A percentile compares a stretch with the other conserved stretches of the same genome.
These are phyloP conservation scores for Clonostachys solani DNA, from an alignment of 2,329 filamentous ascomycete genomes.

Conservation along the genomic window DNA sequence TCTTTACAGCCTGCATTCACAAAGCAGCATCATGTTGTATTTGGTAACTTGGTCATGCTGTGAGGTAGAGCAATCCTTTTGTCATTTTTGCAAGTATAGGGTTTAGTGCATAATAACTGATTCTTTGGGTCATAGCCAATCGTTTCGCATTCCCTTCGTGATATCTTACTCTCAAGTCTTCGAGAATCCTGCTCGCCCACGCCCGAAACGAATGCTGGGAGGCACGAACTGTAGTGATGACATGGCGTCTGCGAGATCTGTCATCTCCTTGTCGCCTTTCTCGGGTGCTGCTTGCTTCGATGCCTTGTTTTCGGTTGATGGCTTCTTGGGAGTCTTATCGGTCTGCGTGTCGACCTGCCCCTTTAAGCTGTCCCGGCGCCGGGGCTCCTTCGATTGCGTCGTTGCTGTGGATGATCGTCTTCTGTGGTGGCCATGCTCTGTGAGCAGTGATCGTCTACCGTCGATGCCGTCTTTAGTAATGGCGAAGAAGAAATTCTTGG, in stretches of 20 bases:
- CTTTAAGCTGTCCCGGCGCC: constrained; percentile 25
- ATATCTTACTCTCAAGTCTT: constrained; percentile 1
- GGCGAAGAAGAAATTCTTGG: constrained; percentile 81
- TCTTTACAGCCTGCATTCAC: too few species aligned
- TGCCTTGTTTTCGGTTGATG: constrained; percentile 6
- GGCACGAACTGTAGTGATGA: constrained; percentile 70
- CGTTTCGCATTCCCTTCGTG: neutral
- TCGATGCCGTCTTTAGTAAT: constrained; percentile 90
- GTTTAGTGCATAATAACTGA: neutral
- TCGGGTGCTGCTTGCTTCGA: constrained; percentile 5
- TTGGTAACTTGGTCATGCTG: too few species aligned
- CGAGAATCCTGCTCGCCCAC: constrained; percentile 49
- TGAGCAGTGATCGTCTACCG: constrained; percentile 72
- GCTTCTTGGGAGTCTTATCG: neutral
- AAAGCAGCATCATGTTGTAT: too few species aligned
- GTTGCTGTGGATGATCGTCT: constrained; percentile 35
- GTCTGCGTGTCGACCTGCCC: neutral
- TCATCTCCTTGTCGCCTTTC: constrained; percentile 48
- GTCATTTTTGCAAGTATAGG: too few species aligned
- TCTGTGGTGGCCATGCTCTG: constrained; percentile 45
- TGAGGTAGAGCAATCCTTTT: too few species aligned
- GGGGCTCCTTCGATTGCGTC: constrained; percentile 22
- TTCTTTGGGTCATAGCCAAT: neutral
- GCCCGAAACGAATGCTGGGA: constrained; percentile 60
- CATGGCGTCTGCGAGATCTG: constrained; percentile 63